Evolutionary conservation across 192 early-diverging fungal genomes (phyloP).

Genomic region (Mortierella antarctica): DNA sequence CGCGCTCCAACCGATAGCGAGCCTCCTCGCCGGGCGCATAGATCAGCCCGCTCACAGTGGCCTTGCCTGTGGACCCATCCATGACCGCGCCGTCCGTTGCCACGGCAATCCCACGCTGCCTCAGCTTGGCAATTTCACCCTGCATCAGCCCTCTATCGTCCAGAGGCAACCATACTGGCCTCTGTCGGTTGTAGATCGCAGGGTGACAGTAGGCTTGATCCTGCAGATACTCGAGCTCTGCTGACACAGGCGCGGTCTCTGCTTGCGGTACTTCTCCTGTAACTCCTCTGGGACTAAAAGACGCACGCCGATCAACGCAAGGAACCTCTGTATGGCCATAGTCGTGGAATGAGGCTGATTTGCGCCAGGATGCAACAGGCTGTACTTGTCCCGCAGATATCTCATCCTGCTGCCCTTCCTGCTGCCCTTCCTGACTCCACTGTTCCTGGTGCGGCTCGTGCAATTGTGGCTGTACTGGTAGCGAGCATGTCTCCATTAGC

Average conservation of each 20-base stretch:
- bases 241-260: background rate
- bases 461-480: background rate
- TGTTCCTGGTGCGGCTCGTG: background rate
- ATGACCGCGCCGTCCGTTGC: conserved; percentile 45
- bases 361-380: background rate
- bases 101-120: conserved; percentile 33
- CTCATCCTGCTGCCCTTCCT: background rate
- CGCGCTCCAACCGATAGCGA: conserved; percentile 38
- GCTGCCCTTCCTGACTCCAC: background rate
- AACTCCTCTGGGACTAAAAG: background rate
- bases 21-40: conserved; percentile 48
- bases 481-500: too few species aligned
- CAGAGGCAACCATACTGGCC: conserved; percentile 62
- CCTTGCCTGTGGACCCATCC: conserved; percentile 20
- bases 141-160: conserved; percentile 57
- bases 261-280: background rate
- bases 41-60: conserved; percentile 26
- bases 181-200: conserved; percentile 36
- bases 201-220: conserved; percentile 59
- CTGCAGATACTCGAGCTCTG: conserved; percentile 26
- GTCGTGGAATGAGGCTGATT: background rate
- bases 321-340: background rate
- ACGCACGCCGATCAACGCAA: conserved; percentile 6
- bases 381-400: background rate
- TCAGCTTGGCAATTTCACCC: conserved; percentile 39